Percentiles rank a stretch among this genome's conserved stretches.
Evolutionary conservation across 768 basidiomycete species (phyloP).

Genomic region (Lactarius sanguifluus): DNA sequence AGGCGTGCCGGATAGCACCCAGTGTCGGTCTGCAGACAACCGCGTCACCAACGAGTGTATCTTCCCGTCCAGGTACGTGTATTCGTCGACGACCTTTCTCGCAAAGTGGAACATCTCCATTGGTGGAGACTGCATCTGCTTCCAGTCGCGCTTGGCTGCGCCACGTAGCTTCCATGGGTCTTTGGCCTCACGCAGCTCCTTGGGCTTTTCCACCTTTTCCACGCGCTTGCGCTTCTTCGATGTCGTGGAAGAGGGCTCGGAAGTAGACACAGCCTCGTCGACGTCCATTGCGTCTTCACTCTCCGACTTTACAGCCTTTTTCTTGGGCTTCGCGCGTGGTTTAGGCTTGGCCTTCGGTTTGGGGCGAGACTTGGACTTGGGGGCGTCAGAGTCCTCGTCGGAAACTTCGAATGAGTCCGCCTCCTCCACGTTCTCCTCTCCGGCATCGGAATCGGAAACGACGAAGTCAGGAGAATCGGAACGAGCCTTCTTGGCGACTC

Average conservation of each 20-base stretch:
- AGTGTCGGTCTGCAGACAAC: slow-evolving; percentile 74
- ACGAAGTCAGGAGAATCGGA: slow-evolving; percentile 31
- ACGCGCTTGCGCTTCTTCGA: slow-evolving; percentile 47
- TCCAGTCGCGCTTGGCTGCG: slow-evolving; percentile 71
- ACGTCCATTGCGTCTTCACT: slow-evolving; percentile 57
- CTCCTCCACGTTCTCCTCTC: slow-evolving; percentile 35
- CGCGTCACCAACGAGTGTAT: slow-evolving; percentile 75
- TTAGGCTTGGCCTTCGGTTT: slow-evolving; percentile 32
- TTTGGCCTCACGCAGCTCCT: slow-evolving; percentile 47
- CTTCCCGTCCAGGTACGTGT: slow-evolving; percentile 86
- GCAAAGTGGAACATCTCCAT: slow-evolving; percentile 92
- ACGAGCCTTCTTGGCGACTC: slow-evolving; percentile 25
- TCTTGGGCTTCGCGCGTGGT: slow-evolving; percentile 32
- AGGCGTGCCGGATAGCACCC: slow-evolving; percentile 97
- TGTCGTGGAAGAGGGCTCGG: slow-evolving; percentile 39
- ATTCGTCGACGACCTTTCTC: slow-evolving; percentile 90
- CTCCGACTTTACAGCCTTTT: slow-evolving; percentile 32
- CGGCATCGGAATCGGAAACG: slow-evolving; percentile 37
- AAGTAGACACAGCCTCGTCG: slow-evolving; percentile 45
- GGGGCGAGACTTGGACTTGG: slow-evolving; percentile 36
- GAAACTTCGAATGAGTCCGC: slow-evolving; percentile 13
- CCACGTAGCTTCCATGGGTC: slow-evolving; percentile 78
- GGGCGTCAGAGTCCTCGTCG: slow-evolving; percentile 42
- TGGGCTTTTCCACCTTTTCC: slow-evolving; percentile 34
- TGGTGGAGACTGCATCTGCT: slow-evolving; percentile 75